phyloP scores from a whole-genome alignment of 2,329 filamentous ascomycete genomes.

The Alternaria sp. region DNA sequence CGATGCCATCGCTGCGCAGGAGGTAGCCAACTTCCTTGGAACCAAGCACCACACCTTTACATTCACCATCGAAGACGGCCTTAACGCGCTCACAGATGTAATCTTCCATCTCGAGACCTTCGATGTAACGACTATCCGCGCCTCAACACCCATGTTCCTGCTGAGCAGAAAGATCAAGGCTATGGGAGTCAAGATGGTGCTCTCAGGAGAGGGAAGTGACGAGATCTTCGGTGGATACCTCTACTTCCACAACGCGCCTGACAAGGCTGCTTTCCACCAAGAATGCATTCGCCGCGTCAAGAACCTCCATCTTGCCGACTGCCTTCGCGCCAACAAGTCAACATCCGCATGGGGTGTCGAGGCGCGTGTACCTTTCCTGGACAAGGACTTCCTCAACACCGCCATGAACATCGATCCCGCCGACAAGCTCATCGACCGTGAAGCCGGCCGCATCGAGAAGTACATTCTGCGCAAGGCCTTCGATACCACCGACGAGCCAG shows the following conservation, averaged over 20 bases:
- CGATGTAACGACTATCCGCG: constrained; percentile 97
- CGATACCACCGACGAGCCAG: constrained; percentile 87
- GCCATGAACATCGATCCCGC: constrained; percentile 92
- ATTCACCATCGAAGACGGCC: constrained; percentile 95
- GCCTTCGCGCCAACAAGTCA: constrained; percentile 97
- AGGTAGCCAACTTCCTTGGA: constrained; percentile 95
- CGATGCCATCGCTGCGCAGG: constrained; percentile 87
- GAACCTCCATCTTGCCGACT: constrained; percentile 96
- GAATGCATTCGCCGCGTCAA: constrained; percentile 94
- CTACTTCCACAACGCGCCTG: constrained; percentile 95
- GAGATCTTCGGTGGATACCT: constrained; percentile 99
- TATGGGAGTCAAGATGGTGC: constrained; percentile 99
- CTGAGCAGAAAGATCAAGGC: constrained; percentile 99
- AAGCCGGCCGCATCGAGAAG: constrained; percentile 87
- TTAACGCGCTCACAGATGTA: constrained; percentile 95
- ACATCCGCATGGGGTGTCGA: constrained; percentile 98
- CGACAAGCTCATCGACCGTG: constrained; percentile 86
- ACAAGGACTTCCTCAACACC: constrained; percentile 94
- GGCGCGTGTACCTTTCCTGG: constrained; percentile 95
- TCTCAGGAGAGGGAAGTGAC: constrained; percentile 94
- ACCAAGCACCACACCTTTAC: constrained; percentile 99
- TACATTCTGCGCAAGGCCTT: constrained; percentile 98
- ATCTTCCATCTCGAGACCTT: constrained; percentile 98
- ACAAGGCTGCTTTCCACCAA: constrained; percentile 91
- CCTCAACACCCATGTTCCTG: constrained; percentile 98